Evolutionary conservation across 352 stramenopile species (phyloP).

Genomic region (Phytopythium vexans): DNA sequence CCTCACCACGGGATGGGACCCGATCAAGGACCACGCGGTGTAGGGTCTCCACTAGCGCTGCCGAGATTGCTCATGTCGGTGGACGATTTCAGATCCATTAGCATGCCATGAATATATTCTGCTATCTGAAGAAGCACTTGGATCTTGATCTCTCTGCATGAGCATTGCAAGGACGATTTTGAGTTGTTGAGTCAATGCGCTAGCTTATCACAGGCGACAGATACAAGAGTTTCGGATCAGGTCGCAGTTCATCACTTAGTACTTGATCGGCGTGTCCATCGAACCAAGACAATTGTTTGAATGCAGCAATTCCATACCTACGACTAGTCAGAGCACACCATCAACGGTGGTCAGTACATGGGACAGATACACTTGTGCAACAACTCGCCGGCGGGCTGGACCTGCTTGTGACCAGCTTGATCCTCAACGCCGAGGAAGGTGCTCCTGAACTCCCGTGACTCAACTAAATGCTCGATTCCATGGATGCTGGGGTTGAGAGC

Average conservation of each 20-base stretch:
- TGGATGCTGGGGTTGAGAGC: slow-evolving; percentile 26
- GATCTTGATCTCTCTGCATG: too few species aligned
- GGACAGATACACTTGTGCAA: slow-evolving; percentile 57
- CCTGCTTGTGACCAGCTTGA: slow-evolving; percentile 35
- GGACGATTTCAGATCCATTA: too few species aligned
- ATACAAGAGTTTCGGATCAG: too few species aligned
- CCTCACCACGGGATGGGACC: slow-evolving; percentile 42
- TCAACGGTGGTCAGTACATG: slow-evolving; percentile 39
- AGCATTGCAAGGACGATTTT: too few species aligned
- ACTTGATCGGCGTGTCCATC: too few species aligned
- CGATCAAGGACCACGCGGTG: slow-evolving; percentile 37
- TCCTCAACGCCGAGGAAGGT: slow-evolving; percentile 31
- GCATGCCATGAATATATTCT: too few species aligned
- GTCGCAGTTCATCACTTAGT: too few species aligned
- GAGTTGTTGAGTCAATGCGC: too few species aligned
- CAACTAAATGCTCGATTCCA: slow-evolving; percentile 37
- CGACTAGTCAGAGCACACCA: slow-evolving; percentile 39
- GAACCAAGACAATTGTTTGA: too few species aligned
- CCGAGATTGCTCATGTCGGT: too few species aligned
- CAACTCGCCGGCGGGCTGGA: slow-evolving; percentile 22
- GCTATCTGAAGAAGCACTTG: too few species aligned
- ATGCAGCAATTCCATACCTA: slow-evolving; percentile 61
- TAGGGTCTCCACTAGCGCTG: slow-evolving; percentile 12
- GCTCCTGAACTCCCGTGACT: slow-evolving; percentile 41
- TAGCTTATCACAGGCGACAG: too few species aligned